These are phyloP conservation scores for Nannochloris sp. DNA, from an alignment of 139 green algal genomes.

Conservation along the genomic window DNA sequence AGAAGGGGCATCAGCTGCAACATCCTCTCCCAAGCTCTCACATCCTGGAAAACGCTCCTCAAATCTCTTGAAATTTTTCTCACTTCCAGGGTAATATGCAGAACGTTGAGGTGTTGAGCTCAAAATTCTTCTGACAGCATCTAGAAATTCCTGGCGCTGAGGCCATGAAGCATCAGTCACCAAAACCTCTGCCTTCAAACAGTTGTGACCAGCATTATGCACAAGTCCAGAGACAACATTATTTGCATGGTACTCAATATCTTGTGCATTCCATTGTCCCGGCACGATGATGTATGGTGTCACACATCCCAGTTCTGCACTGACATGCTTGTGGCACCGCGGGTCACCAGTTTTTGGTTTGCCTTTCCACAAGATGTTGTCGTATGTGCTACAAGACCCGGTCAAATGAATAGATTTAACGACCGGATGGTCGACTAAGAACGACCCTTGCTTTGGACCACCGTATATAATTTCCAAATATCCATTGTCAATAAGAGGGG, in stretches of 20 bases:
- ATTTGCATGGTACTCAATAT: constrained; percentile 63
- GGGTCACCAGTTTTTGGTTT: constrained; percentile 22
- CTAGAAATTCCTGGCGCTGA: constrained; percentile 52
- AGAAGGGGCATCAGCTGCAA: not conserved
- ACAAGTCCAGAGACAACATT: constrained; percentile 45
- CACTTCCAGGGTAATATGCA: constrained; percentile 53
- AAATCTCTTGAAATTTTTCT: constrained; percentile 21
- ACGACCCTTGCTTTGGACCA: constrained; percentile 41
- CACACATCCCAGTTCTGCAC: constrained; percentile 74
- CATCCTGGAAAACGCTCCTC: constrained; percentile 23
- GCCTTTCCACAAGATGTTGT: constrained; percentile 66
- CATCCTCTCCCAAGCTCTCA: constrained; percentile 27
- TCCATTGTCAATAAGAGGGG: constrained; percentile 50
- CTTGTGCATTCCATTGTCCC: constrained; percentile 41
- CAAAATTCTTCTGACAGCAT: constrained; percentile 31
- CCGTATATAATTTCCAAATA: constrained; percentile 69
- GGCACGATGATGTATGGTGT: constrained; percentile 79
- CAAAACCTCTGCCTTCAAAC: constrained; percentile 65
- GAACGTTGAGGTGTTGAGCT: constrained; percentile 19
- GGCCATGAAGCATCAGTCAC: constrained; percentile 58
- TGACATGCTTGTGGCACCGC: constrained; percentile 29
- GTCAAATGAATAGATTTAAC: constrained; percentile 68
- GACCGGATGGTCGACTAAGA: constrained; percentile 38
- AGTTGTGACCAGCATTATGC: constrained; percentile 75
- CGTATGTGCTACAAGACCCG: constrained; percentile 55